phyloP scores from a whole-genome alignment of 2,329 filamentous ascomycete species.

The Trichoderma sp. region DNA sequence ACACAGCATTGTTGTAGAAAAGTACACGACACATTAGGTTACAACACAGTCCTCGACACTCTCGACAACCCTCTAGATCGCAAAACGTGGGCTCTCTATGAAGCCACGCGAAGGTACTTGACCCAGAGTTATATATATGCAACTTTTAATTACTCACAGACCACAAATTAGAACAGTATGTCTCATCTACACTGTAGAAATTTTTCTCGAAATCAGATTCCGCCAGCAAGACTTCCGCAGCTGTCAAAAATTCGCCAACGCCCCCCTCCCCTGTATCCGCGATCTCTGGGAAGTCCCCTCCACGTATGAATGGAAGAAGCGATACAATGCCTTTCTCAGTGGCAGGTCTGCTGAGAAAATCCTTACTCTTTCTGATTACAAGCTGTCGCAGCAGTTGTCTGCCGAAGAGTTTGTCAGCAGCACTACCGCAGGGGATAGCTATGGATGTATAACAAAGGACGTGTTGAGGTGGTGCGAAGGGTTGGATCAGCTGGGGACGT shows the following conservation, averaged over 20 bases:
- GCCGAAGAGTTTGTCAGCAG: slow-evolving; percentile 1
- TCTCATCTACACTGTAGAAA: slow-evolving; percentile 30
- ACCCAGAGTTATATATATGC: too few species aligned
- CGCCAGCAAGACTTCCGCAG: slow-evolving; percentile 10
- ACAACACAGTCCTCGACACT: background rate
- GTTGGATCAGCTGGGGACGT: slow-evolving; percentile 14
- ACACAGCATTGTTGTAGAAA: background rate
- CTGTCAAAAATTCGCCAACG: slow-evolving; percentile 5
- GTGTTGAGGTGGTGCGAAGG: slow-evolving; percentile 25
- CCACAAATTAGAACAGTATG: slow-evolving; percentile 22
- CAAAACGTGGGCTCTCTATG: slow-evolving; percentile 27
- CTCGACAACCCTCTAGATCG: slow-evolving; percentile 6
- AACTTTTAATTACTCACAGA: background rate
- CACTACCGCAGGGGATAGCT: background rate
- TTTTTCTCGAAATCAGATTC: slow-evolving; percentile 30
- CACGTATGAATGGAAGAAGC: slow-evolving; percentile 26
- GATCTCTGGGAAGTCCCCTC: slow-evolving; percentile 31
- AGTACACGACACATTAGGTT: slow-evolving; percentile 4
- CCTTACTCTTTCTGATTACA: slow-evolving; percentile 3
- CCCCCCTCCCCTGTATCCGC: slow-evolving; percentile 32
- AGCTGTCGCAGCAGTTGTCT: slow-evolving; percentile 9
- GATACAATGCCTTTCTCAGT: slow-evolving; percentile 12
- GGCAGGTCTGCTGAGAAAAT: background rate
- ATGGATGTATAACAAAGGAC: background rate
- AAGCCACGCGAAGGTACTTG: slow-evolving; percentile 30